These are phyloP conservation scores for Bertia moriformis DNA, from an alignment of 2,329 filamentous ascomycete genomes.

Conservation along the genomic window DNA sequence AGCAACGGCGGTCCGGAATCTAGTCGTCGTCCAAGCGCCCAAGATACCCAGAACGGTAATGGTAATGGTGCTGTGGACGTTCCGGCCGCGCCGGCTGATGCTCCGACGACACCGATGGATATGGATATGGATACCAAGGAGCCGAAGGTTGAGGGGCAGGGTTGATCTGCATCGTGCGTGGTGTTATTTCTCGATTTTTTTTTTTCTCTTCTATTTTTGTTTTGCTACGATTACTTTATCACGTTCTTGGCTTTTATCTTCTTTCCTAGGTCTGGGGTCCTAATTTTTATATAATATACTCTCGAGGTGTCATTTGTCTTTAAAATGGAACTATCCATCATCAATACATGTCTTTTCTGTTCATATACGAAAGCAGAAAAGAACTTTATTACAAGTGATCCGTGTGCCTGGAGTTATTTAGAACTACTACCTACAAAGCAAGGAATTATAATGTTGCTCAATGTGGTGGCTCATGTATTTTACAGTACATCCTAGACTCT, in stretches of 20 bases:
- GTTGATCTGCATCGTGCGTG: slow-evolving; percentile 1
- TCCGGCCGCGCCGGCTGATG: slow-evolving; percentile 7
- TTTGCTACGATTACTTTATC: slow-evolving; percentile 1
- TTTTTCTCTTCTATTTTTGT: slow-evolving; percentile 2
- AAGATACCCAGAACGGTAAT: neutral
- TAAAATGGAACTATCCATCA: no score
- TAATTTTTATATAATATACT: no score
- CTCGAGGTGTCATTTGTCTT: no score
- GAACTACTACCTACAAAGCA: no score
- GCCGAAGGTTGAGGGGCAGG: slow-evolving; percentile 13
- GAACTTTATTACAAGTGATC: no score
- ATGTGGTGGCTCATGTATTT: no score
- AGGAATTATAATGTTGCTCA: no score
- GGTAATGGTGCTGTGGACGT: slow-evolving; percentile 3
- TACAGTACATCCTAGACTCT: no score
- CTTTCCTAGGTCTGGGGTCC: no score
- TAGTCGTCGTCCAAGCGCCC: neutral
- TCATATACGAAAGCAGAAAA: no score
- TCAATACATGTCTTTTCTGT: no score
- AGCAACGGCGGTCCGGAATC: slow-evolving; percentile 10
- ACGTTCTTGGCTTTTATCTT: neutral
- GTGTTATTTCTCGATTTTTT: slow-evolving; percentile 3
- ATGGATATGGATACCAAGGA: slow-evolving; percentile 16
- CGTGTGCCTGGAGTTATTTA: no score
- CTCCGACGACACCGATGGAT: slow-evolving; percentile 17